Evolutionary conservation across 2,329 filamentous ascomycete genomes (phyloP).

Genomic region (Cladophialophora psammophila): DNA sequence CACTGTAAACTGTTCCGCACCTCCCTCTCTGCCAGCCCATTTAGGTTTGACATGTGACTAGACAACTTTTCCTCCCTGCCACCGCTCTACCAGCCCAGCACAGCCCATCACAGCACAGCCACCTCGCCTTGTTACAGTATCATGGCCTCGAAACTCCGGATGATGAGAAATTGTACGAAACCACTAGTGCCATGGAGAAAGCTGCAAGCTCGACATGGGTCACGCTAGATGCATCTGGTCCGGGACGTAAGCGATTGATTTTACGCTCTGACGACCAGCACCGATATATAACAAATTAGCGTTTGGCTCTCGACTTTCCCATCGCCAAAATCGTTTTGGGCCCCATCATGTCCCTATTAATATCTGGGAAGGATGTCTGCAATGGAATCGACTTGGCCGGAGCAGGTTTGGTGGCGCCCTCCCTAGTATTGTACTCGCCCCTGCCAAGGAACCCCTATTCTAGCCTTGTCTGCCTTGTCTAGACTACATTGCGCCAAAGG

Average conservation of each 20-base stretch:
- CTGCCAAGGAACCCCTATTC: too few relatives aligned
- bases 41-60: too few relatives aligned
- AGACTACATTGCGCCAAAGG: too few relatives aligned
- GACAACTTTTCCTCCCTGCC: too few relatives aligned
- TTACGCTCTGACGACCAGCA: background rate
- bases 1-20: too few relatives aligned
- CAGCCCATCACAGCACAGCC: too few relatives aligned
- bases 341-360: background rate
- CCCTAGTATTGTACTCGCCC: too few relatives aligned
- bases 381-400: background rate
- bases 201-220: constrained; percentile 3
- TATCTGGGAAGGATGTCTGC: background rate
- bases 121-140: too few relatives aligned
- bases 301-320: background rate
- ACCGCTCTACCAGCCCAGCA: too few relatives aligned
- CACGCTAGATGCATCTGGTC: background rate
- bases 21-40: too few relatives aligned
- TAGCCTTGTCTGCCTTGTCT: too few relatives aligned
- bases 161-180: background rate
- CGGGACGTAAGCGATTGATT: background rate
- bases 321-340: background rate
- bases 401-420: background rate
- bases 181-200: constrained; percentile 6
- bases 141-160: constrained; percentile 5
- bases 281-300: background rate